Base-by-base conservation (phyloP, 2,329 filamentous ascomycete genomes). In the Botrytis hyacinthi region DNA sequence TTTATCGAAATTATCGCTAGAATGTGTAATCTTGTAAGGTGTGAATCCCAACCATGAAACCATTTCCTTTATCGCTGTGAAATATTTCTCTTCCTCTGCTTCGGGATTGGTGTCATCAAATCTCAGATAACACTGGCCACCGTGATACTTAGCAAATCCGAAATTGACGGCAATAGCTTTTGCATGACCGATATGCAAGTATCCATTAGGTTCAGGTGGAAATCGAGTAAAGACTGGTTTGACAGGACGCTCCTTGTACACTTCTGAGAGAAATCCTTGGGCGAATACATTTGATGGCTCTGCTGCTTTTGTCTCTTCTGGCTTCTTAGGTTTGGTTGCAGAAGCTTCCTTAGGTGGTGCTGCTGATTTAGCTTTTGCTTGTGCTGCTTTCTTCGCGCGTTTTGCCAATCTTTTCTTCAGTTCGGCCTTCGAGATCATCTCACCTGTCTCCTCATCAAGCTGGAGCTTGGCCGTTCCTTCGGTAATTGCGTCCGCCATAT, bases 81-180 rank as follows among this genome's bases (percentile, higher is more conserved):
- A 97, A 83, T 95, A 98, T 74, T 91, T 87, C 83, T 97, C 93
- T 81, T 98, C 93, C 82, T 98, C 96, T 66, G 93, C 93, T 76
- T 95, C 93, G 1, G 96, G 96, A 82, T 98, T 98, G 22, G 96
- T 98, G 79, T 98, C 96, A 81, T 98, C 96, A 82, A 93, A 97
- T 79, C 95, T 88, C 75, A 94, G 83, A 80, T 92, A 91, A 82
- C 90, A 92, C 40, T 80, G 75, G 76, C 95, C 95, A 51, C 92
- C 92, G 81, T 97, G 93, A 80, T 91, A 90, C 80, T 89, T 90
- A 22, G 96, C 95, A 81, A 98, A 98, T 10, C 95, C 95, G 83
- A 98, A 98, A 84, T 98, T 98, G 82, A 98, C 90, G 0, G 94
- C 92, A 82, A 98, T 98, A 35, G 96, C 95, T 85, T 98, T 98